A percentile compares a stretch with the other conserved stretches of the same genome.
These are phyloP conservation scores for Brasenia schreberi DNA, from an alignment of 164 flowering plant species.

Conservation along the genomic window DNA sequence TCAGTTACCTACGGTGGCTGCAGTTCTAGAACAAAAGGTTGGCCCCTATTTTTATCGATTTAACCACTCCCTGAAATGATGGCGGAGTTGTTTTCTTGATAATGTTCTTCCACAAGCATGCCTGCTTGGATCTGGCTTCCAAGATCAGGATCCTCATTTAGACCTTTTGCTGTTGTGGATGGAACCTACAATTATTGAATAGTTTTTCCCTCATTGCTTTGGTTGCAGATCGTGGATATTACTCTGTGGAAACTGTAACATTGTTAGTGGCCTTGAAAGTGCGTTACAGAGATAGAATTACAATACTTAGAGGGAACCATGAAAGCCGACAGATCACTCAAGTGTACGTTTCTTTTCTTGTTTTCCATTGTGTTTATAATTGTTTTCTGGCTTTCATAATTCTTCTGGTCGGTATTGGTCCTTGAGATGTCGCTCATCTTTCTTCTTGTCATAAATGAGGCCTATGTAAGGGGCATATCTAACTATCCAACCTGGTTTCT, in stretches of 20 bases:
- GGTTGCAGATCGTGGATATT: constrained; percentile 39
- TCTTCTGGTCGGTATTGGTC: not conserved
- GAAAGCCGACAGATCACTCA: constrained; percentile 42
- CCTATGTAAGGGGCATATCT: no score
- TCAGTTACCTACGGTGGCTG: no score
- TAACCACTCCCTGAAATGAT: not conserved
- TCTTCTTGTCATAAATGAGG: no score
- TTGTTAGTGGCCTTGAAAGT: constrained; percentile 38
- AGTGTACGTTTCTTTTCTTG: constrained; percentile 21
- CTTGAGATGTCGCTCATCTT: not conserved
- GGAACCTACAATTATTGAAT: not conserved
- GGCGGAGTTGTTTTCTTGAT: no score
- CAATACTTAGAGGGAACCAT: constrained; percentile 33
- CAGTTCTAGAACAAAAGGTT: no score
- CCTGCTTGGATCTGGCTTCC: not conserved
- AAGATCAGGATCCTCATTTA: not conserved
- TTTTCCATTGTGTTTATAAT: not conserved
- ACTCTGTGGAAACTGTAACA: constrained; percentile 39
- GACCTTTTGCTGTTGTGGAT: not conserved
- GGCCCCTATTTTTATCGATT: no score
- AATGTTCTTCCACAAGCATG: no score
- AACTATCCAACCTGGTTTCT: no score
- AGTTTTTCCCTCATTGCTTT: constrained; percentile 1
- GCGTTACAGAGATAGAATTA: constrained; percentile 37
- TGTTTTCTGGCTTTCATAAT: not conserved